Conservation (phyloP, 441 rosid genomes). For the Flueggea neowawraea region DNA sequence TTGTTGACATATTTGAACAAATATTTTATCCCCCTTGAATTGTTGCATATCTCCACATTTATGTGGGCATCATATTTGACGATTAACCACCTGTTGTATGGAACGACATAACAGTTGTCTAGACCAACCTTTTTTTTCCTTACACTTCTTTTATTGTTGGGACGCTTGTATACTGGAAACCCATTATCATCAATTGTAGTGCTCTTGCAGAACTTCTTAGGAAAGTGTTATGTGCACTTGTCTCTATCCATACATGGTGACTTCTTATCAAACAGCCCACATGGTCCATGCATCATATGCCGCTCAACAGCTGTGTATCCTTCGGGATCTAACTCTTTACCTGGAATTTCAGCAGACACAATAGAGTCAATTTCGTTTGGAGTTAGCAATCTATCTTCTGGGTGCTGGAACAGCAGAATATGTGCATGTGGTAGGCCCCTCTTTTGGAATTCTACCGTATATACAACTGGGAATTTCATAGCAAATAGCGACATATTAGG, state of each 20-base stretch:
- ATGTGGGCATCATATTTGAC: conserved; percentile 11
- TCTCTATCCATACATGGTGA: not conserved
- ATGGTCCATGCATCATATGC: conserved; percentile 17
- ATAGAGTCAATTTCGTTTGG: not conserved
- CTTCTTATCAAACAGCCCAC: not conserved
- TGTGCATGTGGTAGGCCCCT: conserved; percentile 11
- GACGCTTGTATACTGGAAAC: not conserved
- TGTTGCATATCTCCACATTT: conserved; percentile 10
- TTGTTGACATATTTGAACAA: too few species aligned
- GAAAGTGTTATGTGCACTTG: conserved; percentile 2
- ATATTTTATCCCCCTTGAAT: not conserved
- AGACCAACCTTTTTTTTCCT: not conserved
- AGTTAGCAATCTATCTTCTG: not conserved
- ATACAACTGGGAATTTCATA: too few species aligned
- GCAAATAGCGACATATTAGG: too few species aligned
- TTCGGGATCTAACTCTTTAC: not conserved
- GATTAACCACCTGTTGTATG: conserved; percentile 2
- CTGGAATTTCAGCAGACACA: conserved; percentile 1
- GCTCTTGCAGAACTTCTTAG: not conserved
- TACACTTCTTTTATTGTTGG: not conserved
- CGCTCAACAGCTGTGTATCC: too few species aligned
- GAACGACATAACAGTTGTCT: conserved; percentile 10
- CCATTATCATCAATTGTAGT: conserved; percentile 2
- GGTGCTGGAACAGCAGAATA: conserved; percentile 5
- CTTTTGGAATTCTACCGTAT: conserved; percentile 6